Evolutionary conservation across 306 rosid species (phyloP).

Genomic region (Echinosophora koreensis): DNA sequence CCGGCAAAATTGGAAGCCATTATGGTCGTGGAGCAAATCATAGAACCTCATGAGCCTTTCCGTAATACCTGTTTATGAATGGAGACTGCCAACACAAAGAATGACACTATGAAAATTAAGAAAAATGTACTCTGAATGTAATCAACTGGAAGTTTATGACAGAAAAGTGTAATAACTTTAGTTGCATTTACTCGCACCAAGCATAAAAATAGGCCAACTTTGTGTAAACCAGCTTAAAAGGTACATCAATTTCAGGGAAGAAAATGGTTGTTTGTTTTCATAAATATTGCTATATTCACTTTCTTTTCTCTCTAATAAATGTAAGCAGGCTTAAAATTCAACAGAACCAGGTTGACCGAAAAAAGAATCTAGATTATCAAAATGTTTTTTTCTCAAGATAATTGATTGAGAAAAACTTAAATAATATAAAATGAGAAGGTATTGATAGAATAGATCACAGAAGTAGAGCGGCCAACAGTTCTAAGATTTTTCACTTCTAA

Average conservation of each 20-base stretch:
- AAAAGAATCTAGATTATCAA: not conserved
- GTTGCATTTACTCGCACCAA: not conserved
- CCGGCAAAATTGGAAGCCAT: conserved; percentile 23
- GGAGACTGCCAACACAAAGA: conserved; percentile 60
- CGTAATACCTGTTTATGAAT: conserved; percentile 81
- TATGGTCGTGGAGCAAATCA: conserved; percentile 40
- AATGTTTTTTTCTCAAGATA: not conserved
- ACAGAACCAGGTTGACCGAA: not conserved
- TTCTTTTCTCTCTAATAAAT: not conserved
- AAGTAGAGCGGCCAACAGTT: conserved; percentile 18
- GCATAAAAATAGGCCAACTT: not conserved
- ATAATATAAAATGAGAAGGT: not conserved
- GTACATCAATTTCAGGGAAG: not conserved
- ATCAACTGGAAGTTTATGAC: not conserved
- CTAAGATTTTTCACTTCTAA: conserved; percentile 1
- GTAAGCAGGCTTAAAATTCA: conserved; percentile 1
- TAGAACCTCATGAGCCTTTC: conserved; percentile 77
- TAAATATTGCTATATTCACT: not conserved
- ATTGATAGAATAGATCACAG: not conserved
- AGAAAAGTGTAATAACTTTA: not conserved
- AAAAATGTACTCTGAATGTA: not conserved
- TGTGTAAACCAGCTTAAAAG: not conserved
- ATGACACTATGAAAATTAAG: not conserved
- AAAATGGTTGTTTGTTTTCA: not conserved
- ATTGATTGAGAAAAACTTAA: not conserved